phyloP scores from a whole-genome alignment of 805 yeast species.

The Debaryomyces castellii region DNA sequence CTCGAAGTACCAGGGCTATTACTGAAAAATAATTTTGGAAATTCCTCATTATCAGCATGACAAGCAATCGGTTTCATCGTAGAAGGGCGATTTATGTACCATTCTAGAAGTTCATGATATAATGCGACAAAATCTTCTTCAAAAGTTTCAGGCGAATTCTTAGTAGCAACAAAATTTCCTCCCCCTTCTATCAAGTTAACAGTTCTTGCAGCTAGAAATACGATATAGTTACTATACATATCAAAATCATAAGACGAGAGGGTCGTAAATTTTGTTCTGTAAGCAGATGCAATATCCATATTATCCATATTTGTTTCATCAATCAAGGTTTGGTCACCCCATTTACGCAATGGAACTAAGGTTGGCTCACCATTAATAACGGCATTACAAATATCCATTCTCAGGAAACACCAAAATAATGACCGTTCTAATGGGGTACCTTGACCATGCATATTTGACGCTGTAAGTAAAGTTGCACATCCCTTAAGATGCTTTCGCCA shows the following conservation, averaged over 20 bases:
- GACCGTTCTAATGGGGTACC: conserved; percentile 1
- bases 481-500: conserved; percentile 3
- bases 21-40: conserved; percentile 3
- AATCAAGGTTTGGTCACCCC: not conserved
- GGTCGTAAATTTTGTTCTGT: not conserved
- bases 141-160: not conserved
- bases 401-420: conserved; percentile 4
- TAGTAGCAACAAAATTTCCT: not conserved
- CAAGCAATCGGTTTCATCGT: conserved; percentile 2
- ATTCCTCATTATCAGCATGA: conserved; percentile 5
- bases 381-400: conserved; percentile 5
- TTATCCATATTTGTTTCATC: not conserved
- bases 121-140: not conserved
- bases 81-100: conserved; percentile 3
- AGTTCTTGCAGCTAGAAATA: conserved; percentile 3
- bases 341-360: conserved; percentile 3
- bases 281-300: not conserved
- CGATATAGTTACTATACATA: conserved; percentile 11
- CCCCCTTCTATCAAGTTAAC: conserved; percentile 4
- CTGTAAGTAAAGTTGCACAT: conserved; percentile 2
- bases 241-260: conserved; percentile 7
- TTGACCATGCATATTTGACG: conserved; percentile 4
- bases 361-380: conserved; percentile 2
- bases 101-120: conserved; percentile 3
- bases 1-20: conserved; percentile 2